phyloP scores from a whole-genome alignment of 257 asterid species.

The Coffea eugenioides region DNA sequence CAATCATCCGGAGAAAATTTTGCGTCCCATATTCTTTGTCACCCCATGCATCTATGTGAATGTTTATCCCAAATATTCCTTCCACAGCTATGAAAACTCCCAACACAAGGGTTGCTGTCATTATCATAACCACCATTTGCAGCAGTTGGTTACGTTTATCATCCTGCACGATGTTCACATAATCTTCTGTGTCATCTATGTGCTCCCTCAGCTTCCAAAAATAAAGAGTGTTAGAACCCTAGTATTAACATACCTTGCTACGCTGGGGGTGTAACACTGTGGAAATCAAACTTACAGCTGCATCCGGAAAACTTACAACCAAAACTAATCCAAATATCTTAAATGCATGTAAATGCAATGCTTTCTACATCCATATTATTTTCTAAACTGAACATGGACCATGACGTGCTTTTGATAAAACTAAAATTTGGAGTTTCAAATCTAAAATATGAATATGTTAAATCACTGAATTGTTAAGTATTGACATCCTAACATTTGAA shows the following conservation, averaged over 20 bases:
- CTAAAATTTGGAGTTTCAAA: too few relatives aligned
- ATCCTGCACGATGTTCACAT: conserved; percentile 72
- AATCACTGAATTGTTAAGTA: too few relatives aligned
- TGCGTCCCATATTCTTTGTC: conserved; percentile 27
- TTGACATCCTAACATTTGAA: too few relatives aligned
- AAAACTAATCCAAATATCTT: too few relatives aligned
- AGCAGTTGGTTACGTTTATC: conserved; percentile 40
- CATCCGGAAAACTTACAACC: too few relatives aligned
- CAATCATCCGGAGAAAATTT: conserved; percentile 52
- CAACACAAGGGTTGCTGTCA: conserved; percentile 53
- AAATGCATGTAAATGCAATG: too few relatives aligned
- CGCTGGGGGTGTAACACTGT: too few relatives aligned
- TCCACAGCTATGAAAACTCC: conserved; percentile 51
- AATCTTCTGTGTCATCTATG: conserved; percentile 81
- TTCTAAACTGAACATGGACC: too few relatives aligned
- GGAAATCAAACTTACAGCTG: too few relatives aligned
- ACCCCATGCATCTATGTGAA: conserved; percentile 38
- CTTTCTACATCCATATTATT: too few relatives aligned
- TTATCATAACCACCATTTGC: conserved; percentile 61
- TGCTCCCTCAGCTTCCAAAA: conserved; percentile 61
- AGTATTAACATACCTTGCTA: background rate
- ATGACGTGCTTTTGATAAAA: too few relatives aligned
- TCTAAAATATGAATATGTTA: too few relatives aligned
- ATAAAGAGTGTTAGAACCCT: background rate
- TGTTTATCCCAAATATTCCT: conserved; percentile 55